Evolutionary conservation across 495 filamentous ascomycete species (phyloP), one percentile per base, ranked within the genome.

Genomic region (Lentithecium fluviatile): DNA sequence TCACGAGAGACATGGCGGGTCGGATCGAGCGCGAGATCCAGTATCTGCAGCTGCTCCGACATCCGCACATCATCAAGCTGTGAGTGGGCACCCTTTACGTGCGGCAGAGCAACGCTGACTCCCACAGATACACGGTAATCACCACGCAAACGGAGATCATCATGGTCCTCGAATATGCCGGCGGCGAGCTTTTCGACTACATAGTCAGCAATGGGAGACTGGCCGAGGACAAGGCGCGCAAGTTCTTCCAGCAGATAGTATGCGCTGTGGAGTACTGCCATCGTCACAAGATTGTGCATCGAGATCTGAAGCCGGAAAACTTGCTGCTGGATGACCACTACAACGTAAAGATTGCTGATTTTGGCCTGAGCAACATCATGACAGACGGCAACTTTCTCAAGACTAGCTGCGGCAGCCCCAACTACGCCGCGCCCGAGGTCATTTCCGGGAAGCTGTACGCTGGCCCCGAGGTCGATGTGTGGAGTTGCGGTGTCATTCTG

Each of bases 191-290:
- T 24, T 98, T 98, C 78, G 93, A 98, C 71, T 97, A 97, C 71
- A 89, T 98, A 26, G 94, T 98, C 57, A 82, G 87, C 67, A 81
- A 95, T 64, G 95, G 94, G 49, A 88, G 86, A 73, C 90, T 97
- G 80, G 79, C 85, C 38, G 94, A 98, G 73, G 83, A 88, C 60
- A 85, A 92, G 65, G 94, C 95, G 42, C 85, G 94, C 47, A 88
- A 92, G 65, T 97, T 98, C 77, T 98, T 98, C 75, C 94, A 98
- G 72, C 94, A 98, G 74, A 98, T 98, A 68, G 90, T 97, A n/a
- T 96, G 93, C 70, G 95, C 94, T 19, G 95, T 98, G 51, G 94
- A 98, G 70, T 98, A 98, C 75, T 98, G 94, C 74, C 94, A 98
- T 75, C 83, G 94, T 60, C 95, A 98, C 77, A 97, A 97, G 75